Conservation (phyloP, 345 rosid genomes). For the Durio zibethinus region DNA sequence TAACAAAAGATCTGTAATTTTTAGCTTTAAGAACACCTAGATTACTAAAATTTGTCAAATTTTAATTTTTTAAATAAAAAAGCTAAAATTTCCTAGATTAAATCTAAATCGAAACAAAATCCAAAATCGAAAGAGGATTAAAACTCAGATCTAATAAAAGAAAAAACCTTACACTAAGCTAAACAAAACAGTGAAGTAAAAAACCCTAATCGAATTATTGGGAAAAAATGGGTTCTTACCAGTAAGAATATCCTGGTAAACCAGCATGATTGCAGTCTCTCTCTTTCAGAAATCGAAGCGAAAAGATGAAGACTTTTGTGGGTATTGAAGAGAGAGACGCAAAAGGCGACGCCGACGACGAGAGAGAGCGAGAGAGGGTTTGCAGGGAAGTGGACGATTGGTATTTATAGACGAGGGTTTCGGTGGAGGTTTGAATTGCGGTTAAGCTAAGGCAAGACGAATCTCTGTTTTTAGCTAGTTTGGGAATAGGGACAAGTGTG, state of each 20-base stretch:
- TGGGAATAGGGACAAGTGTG: neutral
- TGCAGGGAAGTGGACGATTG: rapidly evolving
- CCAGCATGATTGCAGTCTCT: conserved; percentile 76
- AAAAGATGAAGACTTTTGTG: neutral
- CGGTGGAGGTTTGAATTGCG: neutral
- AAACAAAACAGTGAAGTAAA: neutral
- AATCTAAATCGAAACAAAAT: neutral
- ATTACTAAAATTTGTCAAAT: too few relatives aligned
- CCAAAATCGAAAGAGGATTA: neutral
- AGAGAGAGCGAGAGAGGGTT: conserved; percentile 25
- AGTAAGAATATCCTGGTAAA: conserved; percentile 74
- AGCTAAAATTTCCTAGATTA: neutral
- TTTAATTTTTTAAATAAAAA: too few relatives aligned
- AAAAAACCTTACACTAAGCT: neutral
- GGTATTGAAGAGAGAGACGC: conserved; percentile 32
- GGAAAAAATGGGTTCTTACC: conserved; percentile 31
- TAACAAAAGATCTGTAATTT: neutral
- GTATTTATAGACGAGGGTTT: conserved; percentile 46
- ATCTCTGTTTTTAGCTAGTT: neutral
- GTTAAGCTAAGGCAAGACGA: neutral
- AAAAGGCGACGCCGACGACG: conserved; percentile 12
- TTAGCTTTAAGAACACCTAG: neutral
- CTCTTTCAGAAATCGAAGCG: conserved; percentile 30
- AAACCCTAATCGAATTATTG: neutral
- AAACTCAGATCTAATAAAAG: conserved; percentile 21